Evolutionary conservation across 148 eudicot genomes (phyloP).

Genomic region (Rhododendron mucronatum): DNA sequence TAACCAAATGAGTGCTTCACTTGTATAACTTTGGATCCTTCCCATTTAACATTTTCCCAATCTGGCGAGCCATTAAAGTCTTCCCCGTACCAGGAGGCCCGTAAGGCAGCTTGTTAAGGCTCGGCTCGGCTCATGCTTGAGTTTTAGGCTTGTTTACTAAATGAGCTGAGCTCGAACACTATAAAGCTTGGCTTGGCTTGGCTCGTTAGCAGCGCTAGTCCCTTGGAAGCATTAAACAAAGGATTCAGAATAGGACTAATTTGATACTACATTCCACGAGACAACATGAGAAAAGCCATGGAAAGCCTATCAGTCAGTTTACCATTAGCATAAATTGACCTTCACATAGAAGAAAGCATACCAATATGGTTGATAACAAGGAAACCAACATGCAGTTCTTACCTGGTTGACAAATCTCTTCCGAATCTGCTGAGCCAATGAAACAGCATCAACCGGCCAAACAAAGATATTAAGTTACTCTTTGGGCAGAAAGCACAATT

Average conservation of each 20-base stretch:
- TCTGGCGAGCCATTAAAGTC: conserved; percentile 97
- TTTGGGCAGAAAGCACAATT: conserved; percentile 1
- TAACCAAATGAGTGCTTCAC: not conserved
- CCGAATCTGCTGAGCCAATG: conserved; percentile 54
- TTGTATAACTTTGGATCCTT: conserved; percentile 83
- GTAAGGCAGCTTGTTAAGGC: conserved; percentile 49
- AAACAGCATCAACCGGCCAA: conserved; percentile 79
- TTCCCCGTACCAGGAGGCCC: conserved; percentile 99
- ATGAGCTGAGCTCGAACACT: no score
- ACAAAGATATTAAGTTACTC: conserved; percentile 5
- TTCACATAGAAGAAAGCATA: not conserved
- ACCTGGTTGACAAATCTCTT: conserved; percentile 75
- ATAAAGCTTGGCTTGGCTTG: no score
- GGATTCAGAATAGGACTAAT: not conserved
- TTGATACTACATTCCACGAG: not conserved
- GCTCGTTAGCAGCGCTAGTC: no score
- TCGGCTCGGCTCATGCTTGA: no score
- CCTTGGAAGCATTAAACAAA: not conserved
- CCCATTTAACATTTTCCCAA: conserved; percentile 93
- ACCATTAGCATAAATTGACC: not conserved
- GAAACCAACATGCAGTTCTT: conserved; percentile 20
- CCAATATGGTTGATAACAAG: not conserved
- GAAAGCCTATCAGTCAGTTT: not conserved
- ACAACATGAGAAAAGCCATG: not conserved
- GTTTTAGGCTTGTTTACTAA: no score